Base-by-base conservation (phyloP, 495 filamentous ascomycete genomes). In the Staphylotrichum longicolle region DNA sequence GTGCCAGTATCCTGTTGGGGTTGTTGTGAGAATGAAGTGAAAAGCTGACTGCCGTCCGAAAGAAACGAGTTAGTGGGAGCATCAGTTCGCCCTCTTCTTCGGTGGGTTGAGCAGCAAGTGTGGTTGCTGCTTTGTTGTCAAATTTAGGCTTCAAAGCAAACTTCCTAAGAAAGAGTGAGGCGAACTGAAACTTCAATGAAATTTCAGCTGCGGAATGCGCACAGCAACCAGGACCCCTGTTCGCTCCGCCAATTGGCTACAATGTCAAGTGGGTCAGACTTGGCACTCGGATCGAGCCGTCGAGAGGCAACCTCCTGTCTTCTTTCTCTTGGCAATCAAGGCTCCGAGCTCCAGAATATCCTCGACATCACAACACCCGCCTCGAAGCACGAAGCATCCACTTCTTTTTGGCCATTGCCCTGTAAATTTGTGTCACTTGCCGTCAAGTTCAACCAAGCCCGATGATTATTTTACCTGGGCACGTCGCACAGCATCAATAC, bases 141-240 rank as follows among this genome's bases (percentile, higher is more conserved):
- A 15, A 46, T 27, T 27, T 27, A 27, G 20, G 20, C 20, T 27
- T 27, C 20, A 27, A 27, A 27, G 20, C 20, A 27, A 27, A 27
- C 20, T 27, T 27, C 42, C 42, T 45, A 12, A 14, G 49, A 50
- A 39, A n/a, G 58, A 41, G 59, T 37, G 37, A 44, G 2, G 7
- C 11, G 35, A 34, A 44, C 54, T 52, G 61, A 58, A 57, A 39
- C 46, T 58, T 58, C 60, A 11, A 12, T 44, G 55, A 63, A 45
- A 35, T 37, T 55, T 58, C 46, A 12, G 14, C 50, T 8, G 32
- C 27, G n/a, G 34, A 15, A 3, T 7, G 34, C n/a, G 20, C 15
- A 33, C 46, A 35, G 32, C 14, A 11, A 39, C 54, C 40, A 34
- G 61, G 57, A n/a, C 14, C 30, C 46, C 57, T n/a, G 7, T 20